Evolutionary conservation across 2,329 filamentous ascomycete genomes (phyloP), one percentile per base, ranked within the genome.

Genomic region (Neopestalotiopsis sp.): DNA sequence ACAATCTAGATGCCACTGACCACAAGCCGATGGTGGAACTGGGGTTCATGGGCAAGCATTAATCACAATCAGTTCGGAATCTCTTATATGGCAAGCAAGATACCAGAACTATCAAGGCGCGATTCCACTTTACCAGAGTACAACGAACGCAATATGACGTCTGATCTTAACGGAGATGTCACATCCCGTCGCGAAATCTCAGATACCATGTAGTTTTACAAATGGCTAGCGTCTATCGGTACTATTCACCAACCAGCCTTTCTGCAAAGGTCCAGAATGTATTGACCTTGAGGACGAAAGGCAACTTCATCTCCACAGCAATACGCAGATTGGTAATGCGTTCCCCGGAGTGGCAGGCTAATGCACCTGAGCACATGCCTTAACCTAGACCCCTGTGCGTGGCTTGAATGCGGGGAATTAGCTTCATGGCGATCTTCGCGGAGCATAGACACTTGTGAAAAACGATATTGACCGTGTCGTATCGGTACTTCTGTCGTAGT

Each of bases 401-500:
- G 45, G 45, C 45, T 52, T 52, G n/a, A n/a, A 52, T 52, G 45
- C 45, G 45, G 45, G 45, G 45, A 52, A 52, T 52, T 52, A 52
- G n/a, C n/a, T 52, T 20, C 45, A 52, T 52, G 14, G 14, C 45
- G 45, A 52, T 52, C 45, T n/a, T 17, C n/a, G n/a, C 4, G 14
- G 20, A 52, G n/a, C 45, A 52, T 4, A 52, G 14, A 52, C 17
- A 52, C 45, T 52, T 24, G 45, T 52, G 45, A 10, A n/a, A 24
- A 52, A 20, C 24, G 45, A 9, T 52, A n/a, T 5, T 52, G 45
- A 24, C 9, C 4, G n/a, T 10, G 45, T 52, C 17, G 45, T 52
- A 52, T 52, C 17, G 45, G 45, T 52, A 52, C 45, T 52, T 52
- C 45, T 24, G 45, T n/a, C 14, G 1, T 5, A 52, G 7, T 52